These are phyloP conservation scores for Pyrenula aspistea DNA, from an alignment of 495 filamentous ascomycete genomes.

Conservation along the genomic window DNA sequence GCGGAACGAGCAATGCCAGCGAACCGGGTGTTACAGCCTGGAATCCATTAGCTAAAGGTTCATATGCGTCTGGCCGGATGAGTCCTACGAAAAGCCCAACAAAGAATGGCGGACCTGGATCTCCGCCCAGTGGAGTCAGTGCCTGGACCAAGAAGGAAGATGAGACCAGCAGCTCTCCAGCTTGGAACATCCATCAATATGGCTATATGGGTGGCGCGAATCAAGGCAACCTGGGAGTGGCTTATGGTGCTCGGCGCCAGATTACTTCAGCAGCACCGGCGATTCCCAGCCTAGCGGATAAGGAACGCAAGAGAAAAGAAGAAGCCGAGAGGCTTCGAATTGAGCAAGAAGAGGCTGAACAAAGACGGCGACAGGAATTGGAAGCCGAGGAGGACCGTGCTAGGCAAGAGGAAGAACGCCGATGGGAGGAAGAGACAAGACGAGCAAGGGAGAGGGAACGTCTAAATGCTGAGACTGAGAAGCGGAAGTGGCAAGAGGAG, in stretches of 20 bases:
- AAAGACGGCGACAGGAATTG: constrained; percentile 42
- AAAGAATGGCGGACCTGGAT: constrained; percentile 29
- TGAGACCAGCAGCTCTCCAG: constrained; percentile 67
- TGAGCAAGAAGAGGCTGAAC: constrained; percentile 56
- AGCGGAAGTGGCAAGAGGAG: constrained; percentile 71
- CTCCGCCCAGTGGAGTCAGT: constrained; percentile 47
- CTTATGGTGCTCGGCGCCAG: constrained; percentile 83
- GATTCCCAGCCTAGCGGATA: constrained; percentile 63
- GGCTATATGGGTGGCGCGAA: constrained; percentile 97
- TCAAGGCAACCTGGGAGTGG: constrained; percentile 87
- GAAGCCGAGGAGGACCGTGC: constrained; percentile 62
- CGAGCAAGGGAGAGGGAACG: constrained; percentile 58
- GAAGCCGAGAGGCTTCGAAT: constrained; percentile 46
- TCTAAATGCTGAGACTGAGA: constrained; percentile 60
- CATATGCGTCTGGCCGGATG: constrained; percentile 15
- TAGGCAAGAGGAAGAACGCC: constrained; percentile 55
- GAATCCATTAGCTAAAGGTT: constrained; percentile 28
- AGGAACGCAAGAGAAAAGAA: constrained; percentile 47
- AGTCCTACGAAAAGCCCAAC: constrained; percentile 40
- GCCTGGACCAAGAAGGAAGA: constrained; percentile 85
- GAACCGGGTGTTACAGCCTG: constrained; percentile 44
- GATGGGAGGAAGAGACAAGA: constrained; percentile 70
- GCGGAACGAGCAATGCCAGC: constrained; percentile 59
- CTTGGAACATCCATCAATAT: constrained; percentile 98
- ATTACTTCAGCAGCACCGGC: constrained; percentile 74